Evolutionary conservation across 2,329 filamentous ascomycete genomes (phyloP), one percentile per base, ranked within the genome.

Genomic region (Camptophora hylomeconis): DNA sequence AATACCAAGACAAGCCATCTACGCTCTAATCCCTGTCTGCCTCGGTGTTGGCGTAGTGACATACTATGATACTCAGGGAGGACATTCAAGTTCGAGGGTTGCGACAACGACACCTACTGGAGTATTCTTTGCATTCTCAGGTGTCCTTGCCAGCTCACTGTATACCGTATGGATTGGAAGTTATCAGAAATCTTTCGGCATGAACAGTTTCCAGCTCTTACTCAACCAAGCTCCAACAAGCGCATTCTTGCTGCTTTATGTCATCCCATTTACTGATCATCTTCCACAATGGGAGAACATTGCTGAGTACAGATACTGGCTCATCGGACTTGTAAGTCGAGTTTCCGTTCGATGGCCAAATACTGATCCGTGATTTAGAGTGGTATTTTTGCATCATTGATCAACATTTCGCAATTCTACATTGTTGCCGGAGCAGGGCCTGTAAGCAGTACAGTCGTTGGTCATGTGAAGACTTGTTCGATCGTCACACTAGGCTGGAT

Each of bases 61-160:
- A 6, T 79, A 77, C 50, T 77, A 73, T 48, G 74, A 79, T 50
- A 72, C 72, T n/a, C n/a, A n/a, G n/a, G n/a, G n/a, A n/a, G n/a
- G n/a, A n/a, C n/a, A n/a, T n/a, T n/a, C n/a, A 58, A 39, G 11
- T 67, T 15, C 63, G 62, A 12, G 47, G 55, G 2, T 45, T 51
- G 10, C 67, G 45, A 68, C 68, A 50, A 67, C 65, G 0, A 76
- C 72, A n/a, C n/a, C n/a, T 1, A 47, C 75, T 19, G 73, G 75
- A n/a, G 64, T 77, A 4, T 45, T 73, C 19, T 78, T 78, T 45
- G 72, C 75, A 14, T 67, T 79, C 31, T 44, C 53, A 2, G 74
- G 74, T 27, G 72, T 79, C 7, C 61, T 75, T 29, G 72, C 72
- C 10, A 76, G 70, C 17, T 72, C 72, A 2, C 51, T 79, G 10